Base-by-base conservation (phyloP, 2,329 filamentous ascomycete genomes). In the Verticillium nubilum region DNA sequence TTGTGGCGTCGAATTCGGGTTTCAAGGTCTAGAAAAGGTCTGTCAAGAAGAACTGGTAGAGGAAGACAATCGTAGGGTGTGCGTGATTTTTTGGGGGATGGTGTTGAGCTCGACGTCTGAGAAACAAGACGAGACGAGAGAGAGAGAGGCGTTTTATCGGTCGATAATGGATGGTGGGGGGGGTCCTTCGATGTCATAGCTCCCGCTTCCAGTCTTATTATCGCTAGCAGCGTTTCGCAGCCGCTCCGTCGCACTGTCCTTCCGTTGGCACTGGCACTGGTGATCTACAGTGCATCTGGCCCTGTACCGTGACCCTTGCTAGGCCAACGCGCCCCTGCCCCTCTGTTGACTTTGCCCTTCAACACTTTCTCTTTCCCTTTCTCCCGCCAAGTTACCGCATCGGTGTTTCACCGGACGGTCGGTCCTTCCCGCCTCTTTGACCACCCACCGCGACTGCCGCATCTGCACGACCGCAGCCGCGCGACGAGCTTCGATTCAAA, bases 51-150 rank as follows among this genome's bases (percentile, higher is more conserved):
- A 42, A 31, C 27, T 42, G 29, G 35, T 25, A 47, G 47, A 19
- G 42, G 59, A 58, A 55, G 28, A 56, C 53, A 56, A 52, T 50
- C 56, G 50, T 56, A 56, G 62, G 54, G 31, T 60, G 58, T 72
- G 70, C 69, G 70, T 72, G 66, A 71, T 72, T 72, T 72, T 70
- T 62, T 57, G 59, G 58, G 42, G 58, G 57, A 64, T 67, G 64
- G 61, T 66, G 61, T 68, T 64, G 65, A 69, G 65, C 62, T 65
- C 63, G 64, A 60, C 60, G 58, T 57, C 57, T 61, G 58, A 62
- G 62, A 58, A 42, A 23, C 33, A 2, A 56, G 33, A 47, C 23
- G 23, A 28, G 33, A 47, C 7, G 25, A 7, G 13, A 47, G 35
- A 28, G 13, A 29, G 52, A 56, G 54, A 56, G 54, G 54, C 54